phyloP scores from a whole-genome alignment of 345 rosid genomes.

The Syzygium jambos region DNA sequence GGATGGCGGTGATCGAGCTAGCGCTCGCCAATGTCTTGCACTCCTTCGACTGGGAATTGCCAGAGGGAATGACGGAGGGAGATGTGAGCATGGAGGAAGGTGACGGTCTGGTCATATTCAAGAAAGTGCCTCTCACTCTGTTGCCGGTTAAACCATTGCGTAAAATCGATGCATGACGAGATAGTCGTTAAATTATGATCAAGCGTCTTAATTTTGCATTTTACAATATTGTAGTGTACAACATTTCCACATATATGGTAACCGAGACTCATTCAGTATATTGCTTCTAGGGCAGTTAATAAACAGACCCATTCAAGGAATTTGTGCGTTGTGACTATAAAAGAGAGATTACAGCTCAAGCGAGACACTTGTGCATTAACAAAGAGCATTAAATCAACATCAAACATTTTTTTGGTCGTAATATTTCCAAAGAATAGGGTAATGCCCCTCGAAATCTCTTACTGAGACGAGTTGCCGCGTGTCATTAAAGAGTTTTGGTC shows the following conservation, averaged over 20 bases:
- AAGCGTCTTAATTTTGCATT: neutral
- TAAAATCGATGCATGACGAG: neutral
- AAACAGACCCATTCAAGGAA: neutral
- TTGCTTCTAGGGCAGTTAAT: neutral
- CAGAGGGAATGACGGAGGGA: conserved; percentile 7
- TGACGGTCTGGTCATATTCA: conserved; percentile 13
- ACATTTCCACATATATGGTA: neutral
- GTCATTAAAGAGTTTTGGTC: neutral
- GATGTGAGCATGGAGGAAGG: conserved; percentile 31
- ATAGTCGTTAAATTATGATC: neutral
- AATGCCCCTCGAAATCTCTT: neutral
- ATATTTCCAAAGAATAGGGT: neutral
- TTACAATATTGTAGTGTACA: neutral
- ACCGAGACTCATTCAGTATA: neutral
- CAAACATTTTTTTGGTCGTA: neutral
- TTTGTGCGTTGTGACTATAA: neutral
- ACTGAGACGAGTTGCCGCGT: neutral
- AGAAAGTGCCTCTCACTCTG: conserved; percentile 15
- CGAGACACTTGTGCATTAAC: neutral
- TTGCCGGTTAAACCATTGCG: neutral
- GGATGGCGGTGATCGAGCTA: conserved; percentile 10
- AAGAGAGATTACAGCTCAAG: neutral
- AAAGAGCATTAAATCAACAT: neutral
- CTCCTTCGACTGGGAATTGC: conserved; percentile 33
- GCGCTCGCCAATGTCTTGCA: conserved; percentile 26